Percentiles rank a stretch among this genome's conserved stretches.
Evolutionary conservation across 2,329 filamentous ascomycete genomes (phyloP).

Genomic region (Madurella mycetomatis): DNA sequence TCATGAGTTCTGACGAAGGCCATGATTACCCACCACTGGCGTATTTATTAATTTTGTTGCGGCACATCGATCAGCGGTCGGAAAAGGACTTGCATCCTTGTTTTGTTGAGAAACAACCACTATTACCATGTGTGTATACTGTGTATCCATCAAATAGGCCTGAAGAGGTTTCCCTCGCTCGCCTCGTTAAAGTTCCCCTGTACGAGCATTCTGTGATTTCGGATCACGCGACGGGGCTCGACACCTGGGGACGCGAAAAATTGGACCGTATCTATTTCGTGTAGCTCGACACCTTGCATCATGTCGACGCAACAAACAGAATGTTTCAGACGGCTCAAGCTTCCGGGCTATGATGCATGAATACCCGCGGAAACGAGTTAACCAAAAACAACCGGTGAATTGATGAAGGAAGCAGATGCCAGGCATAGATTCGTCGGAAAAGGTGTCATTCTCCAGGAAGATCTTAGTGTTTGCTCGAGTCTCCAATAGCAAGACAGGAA

Average conservation of each 20-base stretch:
- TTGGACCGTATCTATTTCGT: conserved; percentile 2
- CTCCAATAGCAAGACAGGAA: conserved; percentile 8
- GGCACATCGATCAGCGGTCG: neutral
- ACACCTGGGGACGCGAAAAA: neutral
- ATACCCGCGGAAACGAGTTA: neutral
- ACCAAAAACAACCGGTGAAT: neutral
- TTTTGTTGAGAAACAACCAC: too few relatives aligned
- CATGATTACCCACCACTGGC: neutral
- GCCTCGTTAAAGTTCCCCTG: too few relatives aligned
- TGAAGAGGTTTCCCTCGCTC: too few relatives aligned
- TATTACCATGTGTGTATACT: too few relatives aligned
- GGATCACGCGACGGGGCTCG: neutral
- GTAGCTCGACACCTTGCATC: conserved; percentile 17
- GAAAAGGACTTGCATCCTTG: too few relatives aligned
- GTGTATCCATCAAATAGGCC: too few relatives aligned
- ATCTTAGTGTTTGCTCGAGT: conserved; percentile 1
- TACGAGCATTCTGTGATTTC: neutral
- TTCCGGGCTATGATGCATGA: conserved; percentile 6
- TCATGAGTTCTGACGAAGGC: neutral
- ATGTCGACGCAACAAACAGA: conserved; percentile 25
- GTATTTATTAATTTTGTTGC: conserved; percentile 1
- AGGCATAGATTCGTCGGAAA: neutral
- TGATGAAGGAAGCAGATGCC: neutral
- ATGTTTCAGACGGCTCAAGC: conserved; percentile 24
- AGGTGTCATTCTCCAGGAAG: neutral